Evolutionary conservation across 2,329 filamentous ascomycete species (phyloP).

Genomic region (Chaetomiaceae sp.): DNA sequence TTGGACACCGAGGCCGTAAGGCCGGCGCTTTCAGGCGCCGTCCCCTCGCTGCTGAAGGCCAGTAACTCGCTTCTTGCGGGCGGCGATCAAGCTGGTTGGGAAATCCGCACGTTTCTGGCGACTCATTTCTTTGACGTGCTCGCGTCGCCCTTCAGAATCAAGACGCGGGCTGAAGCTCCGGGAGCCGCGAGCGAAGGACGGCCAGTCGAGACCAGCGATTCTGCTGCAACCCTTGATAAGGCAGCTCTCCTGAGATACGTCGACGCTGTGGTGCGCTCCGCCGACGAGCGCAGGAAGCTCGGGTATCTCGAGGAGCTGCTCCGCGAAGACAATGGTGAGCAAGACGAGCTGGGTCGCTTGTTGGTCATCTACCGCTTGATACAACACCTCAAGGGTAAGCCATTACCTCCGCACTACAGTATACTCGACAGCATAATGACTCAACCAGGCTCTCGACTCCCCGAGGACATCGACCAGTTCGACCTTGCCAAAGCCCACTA

Average conservation of each 20-base stretch:
- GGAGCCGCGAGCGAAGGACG: neutral
- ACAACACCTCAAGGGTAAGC: conserved; percentile 34
- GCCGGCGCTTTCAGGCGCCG: conserved; percentile 3
- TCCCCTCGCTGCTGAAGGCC: conserved; percentile 15
- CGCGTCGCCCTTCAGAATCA: conserved; percentile 29
- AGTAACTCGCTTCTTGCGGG: conserved; percentile 20
- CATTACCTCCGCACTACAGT: neutral
- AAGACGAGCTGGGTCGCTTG: conserved; percentile 35
- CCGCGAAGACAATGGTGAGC: conserved; percentile 26
- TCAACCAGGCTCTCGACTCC: conserved; percentile 8
- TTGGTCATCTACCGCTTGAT: conserved; percentile 40
- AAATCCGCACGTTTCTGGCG: conserved; percentile 39
- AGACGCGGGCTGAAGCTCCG: conserved; percentile 25
- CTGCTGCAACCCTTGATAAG: conserved; percentile 26
- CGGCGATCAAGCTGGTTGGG: conserved; percentile 36
- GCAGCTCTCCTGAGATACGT: conserved; percentile 27
- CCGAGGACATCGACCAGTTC: conserved; percentile 22
- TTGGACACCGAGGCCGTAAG: conserved; percentile 17
- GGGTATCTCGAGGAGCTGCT: conserved; percentile 36
- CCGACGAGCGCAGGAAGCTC: conserved; percentile 28
- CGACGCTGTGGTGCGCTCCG: conserved; percentile 22
- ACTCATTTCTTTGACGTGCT: conserved; percentile 32
- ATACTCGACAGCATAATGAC: neutral
- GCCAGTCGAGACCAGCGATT: conserved; percentile 12
- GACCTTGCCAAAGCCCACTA: conserved; percentile 38